Percentiles rank a stretch among this genome's conserved stretches.
Evolutionary conservation across 768 basidiomycete species (phyloP).

Genomic region (Collybiopsis luxurians): DNA sequence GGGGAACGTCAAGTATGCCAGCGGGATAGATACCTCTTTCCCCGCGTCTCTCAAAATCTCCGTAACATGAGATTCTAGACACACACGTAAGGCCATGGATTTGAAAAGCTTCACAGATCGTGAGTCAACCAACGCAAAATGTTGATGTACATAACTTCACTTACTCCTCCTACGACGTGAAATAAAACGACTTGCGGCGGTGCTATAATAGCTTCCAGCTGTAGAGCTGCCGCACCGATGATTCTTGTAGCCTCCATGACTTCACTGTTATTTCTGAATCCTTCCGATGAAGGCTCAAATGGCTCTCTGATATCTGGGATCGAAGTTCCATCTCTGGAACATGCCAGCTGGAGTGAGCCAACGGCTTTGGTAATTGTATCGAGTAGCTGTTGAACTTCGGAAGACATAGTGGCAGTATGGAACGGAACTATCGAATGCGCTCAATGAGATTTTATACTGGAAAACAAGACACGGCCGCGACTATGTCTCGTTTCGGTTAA

Average conservation of each 20-base stretch:
- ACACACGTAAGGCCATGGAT: conserved; percentile 26
- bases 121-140: not conserved
- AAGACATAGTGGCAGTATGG: conserved; percentile 3
- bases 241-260: conserved; percentile 25
- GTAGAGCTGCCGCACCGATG: conserved; percentile 29
- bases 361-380: conserved; percentile 2
- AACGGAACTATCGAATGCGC: no score
- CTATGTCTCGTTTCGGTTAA: no score
- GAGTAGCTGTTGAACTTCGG: conserved; percentile 2
- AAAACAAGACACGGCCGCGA: no score
- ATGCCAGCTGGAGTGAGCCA: not conserved
- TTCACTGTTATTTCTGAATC: not conserved
- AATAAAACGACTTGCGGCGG: conserved; percentile 25
- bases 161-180: conserved; percentile 22
- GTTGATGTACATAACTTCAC: conserved; percentile 22
- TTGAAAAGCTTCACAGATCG: conserved; percentile 18
- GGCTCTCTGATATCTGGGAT: not conserved
- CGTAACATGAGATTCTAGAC: conserved; percentile 31
- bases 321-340: not conserved
- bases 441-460: no score
- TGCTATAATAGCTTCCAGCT: conserved; percentile 24
- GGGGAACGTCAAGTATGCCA: no score
- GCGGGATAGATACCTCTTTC: conserved; percentile 17
- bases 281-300: conserved; percentile 4
- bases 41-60: conserved; percentile 42